Evolutionary conservation across 2,329 filamentous ascomycete species (phyloP).

Genomic region (Claviceps africana): DNA sequence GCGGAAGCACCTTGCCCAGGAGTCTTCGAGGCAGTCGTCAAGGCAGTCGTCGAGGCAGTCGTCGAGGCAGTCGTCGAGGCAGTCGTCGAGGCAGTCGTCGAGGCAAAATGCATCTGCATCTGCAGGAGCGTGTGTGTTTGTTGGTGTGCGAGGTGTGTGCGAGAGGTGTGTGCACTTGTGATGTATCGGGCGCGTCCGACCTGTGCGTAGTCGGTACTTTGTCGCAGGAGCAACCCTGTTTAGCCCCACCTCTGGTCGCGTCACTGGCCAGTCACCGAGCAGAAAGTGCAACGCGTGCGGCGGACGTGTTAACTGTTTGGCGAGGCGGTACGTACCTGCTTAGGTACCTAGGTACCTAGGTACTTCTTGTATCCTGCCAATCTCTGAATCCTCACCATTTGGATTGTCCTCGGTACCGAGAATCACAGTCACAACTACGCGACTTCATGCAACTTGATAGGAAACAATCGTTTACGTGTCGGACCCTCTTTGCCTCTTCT

Average conservation of each 20-base stretch:
- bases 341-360: no score
- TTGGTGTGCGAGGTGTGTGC: neutral
- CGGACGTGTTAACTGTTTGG: no score
- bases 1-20: neutral
- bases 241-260: conserved; percentile 1
- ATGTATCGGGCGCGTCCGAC: neutral
- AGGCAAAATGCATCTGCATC: neutral
- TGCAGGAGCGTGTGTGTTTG: neutral
- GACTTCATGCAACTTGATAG: no score
- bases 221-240: neutral
- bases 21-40: neutral
- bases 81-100: no score
- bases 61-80: no score
- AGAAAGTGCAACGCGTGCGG: neutral
- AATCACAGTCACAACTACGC: no score
- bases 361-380: no score
- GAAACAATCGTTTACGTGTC: neutral
- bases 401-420: no score
- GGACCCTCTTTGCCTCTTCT: neutral
- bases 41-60: no score
- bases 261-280: neutral
- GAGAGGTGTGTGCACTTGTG: neutral
- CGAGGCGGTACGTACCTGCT: no score
- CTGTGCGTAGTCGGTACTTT: neutral
- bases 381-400: no score